Base-by-base conservation (phyloP, 1,284 basidiomycete genomes). In the Malassezia furfur region DNA sequence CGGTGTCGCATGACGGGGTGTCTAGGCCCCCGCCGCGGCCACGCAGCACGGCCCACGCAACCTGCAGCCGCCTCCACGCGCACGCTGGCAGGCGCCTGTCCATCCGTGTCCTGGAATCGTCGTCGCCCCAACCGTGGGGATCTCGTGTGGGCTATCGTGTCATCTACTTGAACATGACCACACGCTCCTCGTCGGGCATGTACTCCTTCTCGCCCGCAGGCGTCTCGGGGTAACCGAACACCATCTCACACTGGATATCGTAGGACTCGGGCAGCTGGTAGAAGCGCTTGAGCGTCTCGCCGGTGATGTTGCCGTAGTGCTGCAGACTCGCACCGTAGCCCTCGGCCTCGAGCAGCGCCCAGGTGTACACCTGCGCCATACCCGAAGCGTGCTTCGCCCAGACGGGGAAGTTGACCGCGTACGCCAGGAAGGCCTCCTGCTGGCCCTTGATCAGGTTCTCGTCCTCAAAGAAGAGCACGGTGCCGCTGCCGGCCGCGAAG, bases 251-350 rank as follows among this genome's bases (percentile, higher is more conserved):
- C 28, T 72, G 64, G 50, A 77, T 58, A 40, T 65, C 66, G 78
- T 78, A 80, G 17, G 66, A 59, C 9, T 63, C 51, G 15, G 78
- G 77, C 3, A 78, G 48, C 21, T 66, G 63, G 59, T 76, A 74
- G 44, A 75, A 62, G 30, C 67, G 61, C 50, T 63, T 63, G 28
- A 79, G 55, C 12, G 64, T 64, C 2, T 55, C 60, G 34, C 56
- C 44, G 22, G 57, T 61, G n/a, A 71, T 35, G 44, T 62, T 62
- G 32, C 58, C 65, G 57, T 68, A 68, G 62, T 73, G 70, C 64
- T 79, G 78, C 10, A 80, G 65, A 57, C 68, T 77, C 6, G 75
- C 77, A 40, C 79, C 79, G 63, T 78, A 74, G 8, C 78, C 78
- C 37, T 78, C 77, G 17, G 64, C 59, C 41, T 74, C 74, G 25